Percentiles rank a stretch among this genome's conserved stretches.
phyloP scores from a whole-genome alignment of 2,329 filamentous ascomycete genomes.

The Aphanocladium album region DNA sequence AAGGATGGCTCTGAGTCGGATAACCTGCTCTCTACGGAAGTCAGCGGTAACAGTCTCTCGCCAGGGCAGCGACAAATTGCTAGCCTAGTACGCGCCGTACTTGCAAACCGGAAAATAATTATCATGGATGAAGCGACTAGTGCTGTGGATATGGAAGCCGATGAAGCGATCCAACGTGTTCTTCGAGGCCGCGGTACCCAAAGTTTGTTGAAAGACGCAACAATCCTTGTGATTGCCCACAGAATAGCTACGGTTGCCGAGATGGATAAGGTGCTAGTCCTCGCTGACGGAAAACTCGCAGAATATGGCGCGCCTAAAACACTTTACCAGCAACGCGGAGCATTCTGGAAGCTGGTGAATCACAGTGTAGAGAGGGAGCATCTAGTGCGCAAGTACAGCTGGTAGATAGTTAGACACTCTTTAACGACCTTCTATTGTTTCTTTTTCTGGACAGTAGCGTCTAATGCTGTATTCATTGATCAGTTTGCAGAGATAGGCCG shows the following conservation, averaged over 20 bases:
- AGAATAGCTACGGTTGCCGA: slow-evolving; percentile 63
- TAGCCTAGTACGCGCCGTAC: slow-evolving; percentile 55
- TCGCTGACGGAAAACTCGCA: slow-evolving; percentile 55
- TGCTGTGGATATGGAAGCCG: slow-evolving; percentile 65
- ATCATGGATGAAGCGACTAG: slow-evolving; percentile 67
- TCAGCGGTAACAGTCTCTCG: slow-evolving; percentile 40
- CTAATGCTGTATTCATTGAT: too few species aligned
- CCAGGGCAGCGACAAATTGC: slow-evolving; percentile 65
- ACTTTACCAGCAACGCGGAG: slow-evolving; percentile 40
- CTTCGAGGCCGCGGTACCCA: slow-evolving; percentile 41
- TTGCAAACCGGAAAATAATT: slow-evolving; percentile 61
- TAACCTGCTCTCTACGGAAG: background rate
- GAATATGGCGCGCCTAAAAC: slow-evolving; percentile 56
- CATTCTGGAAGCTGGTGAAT: background rate
- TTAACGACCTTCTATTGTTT: background rate
- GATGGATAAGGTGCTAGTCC: slow-evolving; percentile 61
- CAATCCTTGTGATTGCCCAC: slow-evolving; percentile 63
- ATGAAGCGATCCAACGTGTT: slow-evolving; percentile 56
- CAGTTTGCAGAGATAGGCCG: too few species aligned
- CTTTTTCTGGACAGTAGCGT: background rate
- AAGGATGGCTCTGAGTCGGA: background rate
- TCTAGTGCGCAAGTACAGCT: background rate
- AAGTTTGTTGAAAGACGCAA: slow-evolving; percentile 56
- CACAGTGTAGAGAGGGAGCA: background rate
- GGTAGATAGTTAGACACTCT: background rate